Percentiles rank a stretch among this genome's conserved stretches.
Conservation (phyloP, 1,139 yeast genomes). For the Candida sanyaensis region DNA sequence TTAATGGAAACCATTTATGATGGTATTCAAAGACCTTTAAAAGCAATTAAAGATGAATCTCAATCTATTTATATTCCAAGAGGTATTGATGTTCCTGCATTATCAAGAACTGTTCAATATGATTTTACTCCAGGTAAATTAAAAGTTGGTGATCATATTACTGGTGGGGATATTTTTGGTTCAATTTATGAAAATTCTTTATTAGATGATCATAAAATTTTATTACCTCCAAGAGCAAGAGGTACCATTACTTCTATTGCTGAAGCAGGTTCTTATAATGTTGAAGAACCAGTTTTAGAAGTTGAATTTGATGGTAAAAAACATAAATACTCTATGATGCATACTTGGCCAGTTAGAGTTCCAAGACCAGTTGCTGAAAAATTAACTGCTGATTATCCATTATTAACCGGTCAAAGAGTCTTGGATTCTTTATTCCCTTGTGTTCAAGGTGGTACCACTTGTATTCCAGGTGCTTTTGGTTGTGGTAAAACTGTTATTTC, state of each 20-base stretch:
- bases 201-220: constrained; percentile 86
- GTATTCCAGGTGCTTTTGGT: constrained; percentile 99
- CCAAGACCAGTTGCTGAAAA: constrained; percentile 98
- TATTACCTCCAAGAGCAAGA: constrained; percentile 96
- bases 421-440: constrained; percentile 96
- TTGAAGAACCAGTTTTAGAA: constrained; percentile 87
- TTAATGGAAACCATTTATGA: constrained; percentile 98
- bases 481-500: constrained; percentile 99
- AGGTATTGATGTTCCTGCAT: constrained; percentile 96
- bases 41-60: constrained; percentile 82
- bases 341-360: constrained; percentile 99
- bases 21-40: constrained; percentile 98
- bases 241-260: constrained; percentile 95
- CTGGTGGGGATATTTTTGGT: constrained; percentile 98
- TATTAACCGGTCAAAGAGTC: constrained; percentile 98
- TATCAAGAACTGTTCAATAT: constrained; percentile 77
- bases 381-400: constrained; percentile 88
- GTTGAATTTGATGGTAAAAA: constrained; percentile 92
- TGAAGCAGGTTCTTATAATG: constrained; percentile 84
- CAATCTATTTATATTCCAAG: constrained; percentile 96
- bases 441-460: constrained; percentile 99
- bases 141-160: constrained; percentile 94
- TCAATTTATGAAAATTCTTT: constrained; percentile 91
- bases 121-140: constrained; percentile 80
- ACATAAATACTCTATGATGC: constrained; percentile 87